A percentile compares a stretch with the other conserved stretches of the same genome.
Conservation (phyloP, 345 rosid species). For the Hibiscus mutabilis region DNA sequence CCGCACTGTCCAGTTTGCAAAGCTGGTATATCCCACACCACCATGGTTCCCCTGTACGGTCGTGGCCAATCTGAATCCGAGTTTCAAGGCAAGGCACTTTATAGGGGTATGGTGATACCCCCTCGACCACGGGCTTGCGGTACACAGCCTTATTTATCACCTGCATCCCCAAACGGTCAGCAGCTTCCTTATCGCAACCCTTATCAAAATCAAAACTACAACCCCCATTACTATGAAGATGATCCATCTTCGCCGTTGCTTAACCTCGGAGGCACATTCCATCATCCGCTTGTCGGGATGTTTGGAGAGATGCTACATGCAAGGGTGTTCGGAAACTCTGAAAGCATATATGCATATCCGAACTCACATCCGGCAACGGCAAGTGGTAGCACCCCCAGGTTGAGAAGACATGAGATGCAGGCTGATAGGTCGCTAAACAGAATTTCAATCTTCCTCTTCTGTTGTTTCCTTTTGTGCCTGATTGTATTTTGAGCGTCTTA, state of each 20-base stretch:
- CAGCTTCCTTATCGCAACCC: conserved; percentile 59
- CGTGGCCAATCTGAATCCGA: conserved; percentile 45
- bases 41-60: conserved; percentile 91
- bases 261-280: conserved; percentile 30
- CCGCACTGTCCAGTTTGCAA: conserved; percentile 95
- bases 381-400: conserved; percentile 36
- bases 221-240: conserved; percentile 27
- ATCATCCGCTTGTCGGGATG: conserved; percentile 47
- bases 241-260: conserved; percentile 25
- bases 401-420: conserved; percentile 66
- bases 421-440: conserved; percentile 67
- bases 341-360: conserved; percentile 37
- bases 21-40: conserved; percentile 60
- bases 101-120: conserved; percentile 39
- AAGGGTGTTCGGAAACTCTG: conserved; percentile 66
- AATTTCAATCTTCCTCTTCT: conserved; percentile 73
- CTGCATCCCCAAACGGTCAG: conserved; percentile 26
- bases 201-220: conserved; percentile 36
- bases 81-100: conserved; percentile 23
- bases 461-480: conserved; percentile 73
- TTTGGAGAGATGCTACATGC: conserved; percentile 73
- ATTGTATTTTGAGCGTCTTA: conserved; percentile 50
- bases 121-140: conserved; percentile 65
- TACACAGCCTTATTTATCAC: conserved; percentile 22
- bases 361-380: conserved; percentile 34